A percentile compares a stretch with the other conserved stretches of the same genome.
Conservation (phyloP, 306 rosid species). For the Lathyrus sativus region DNA sequence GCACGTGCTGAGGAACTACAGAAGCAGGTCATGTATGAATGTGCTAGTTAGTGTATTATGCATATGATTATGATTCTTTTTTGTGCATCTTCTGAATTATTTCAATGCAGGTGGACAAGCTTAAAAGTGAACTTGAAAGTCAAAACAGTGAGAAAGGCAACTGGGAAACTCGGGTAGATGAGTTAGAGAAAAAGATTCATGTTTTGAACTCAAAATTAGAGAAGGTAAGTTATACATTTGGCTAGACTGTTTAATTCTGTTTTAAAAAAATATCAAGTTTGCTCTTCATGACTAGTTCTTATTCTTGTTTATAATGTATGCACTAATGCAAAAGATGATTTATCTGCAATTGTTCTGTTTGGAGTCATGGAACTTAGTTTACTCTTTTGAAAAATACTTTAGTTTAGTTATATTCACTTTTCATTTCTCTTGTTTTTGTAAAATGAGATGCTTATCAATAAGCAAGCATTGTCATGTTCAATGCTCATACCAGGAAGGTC, state of each 20-base stretch:
- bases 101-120: constrained; percentile 63
- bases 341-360: constrained; percentile 12
- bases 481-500: constrained; percentile 1
- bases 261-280: constrained; percentile 18
- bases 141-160: constrained; percentile 61
- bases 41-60: constrained; percentile 23
- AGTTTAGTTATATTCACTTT: neutral
- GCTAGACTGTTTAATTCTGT: constrained; percentile 6
- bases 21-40: constrained; percentile 62
- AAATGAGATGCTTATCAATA: constrained; percentile 1
- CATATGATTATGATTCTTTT: constrained; percentile 4
- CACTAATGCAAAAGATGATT: constrained; percentile 5
- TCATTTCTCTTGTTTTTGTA: constrained; percentile 2
- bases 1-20: constrained; percentile 86
- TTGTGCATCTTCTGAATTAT: constrained; percentile 23
- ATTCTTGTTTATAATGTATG: neutral
- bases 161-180: constrained; percentile 64
- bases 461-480: neutral
- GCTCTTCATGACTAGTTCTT: constrained; percentile 24
- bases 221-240: constrained; percentile 54
- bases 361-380: constrained; percentile 23
- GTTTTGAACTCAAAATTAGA: constrained; percentile 64
- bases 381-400: constrained; percentile 21
- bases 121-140: constrained; percentile 54
- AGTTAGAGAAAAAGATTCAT: constrained; percentile 56